Evolutionary conservation across 2,329 filamentous ascomycete genomes (phyloP).

Genomic region (Spiromastix sp.): DNA sequence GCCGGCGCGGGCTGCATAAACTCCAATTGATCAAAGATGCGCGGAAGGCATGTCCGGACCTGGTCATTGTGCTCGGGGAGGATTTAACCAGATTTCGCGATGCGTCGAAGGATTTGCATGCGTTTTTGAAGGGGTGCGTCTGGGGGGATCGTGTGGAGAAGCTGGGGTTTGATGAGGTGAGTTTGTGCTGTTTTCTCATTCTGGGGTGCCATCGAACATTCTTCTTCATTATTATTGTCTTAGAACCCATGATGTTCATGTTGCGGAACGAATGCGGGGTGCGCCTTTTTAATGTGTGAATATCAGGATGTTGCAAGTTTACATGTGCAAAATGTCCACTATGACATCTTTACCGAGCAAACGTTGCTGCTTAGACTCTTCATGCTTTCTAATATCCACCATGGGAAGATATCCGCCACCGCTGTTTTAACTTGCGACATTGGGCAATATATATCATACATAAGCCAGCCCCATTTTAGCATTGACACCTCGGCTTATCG

Average conservation of each 20-base stretch:
- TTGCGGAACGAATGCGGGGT: too few species aligned
- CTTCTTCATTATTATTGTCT: conserved; percentile 4
- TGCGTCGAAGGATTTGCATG: conserved; percentile 70
- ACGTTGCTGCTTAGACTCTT: too few species aligned
- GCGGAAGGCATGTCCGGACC: conserved; percentile 66
- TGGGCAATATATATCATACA: too few species aligned
- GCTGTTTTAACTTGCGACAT: too few species aligned
- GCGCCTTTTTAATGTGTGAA: too few species aligned
- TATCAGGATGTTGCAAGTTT: too few species aligned
- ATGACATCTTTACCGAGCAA: too few species aligned
- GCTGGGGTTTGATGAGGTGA: conserved; percentile 82
- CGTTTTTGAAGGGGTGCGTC: conserved; percentile 59
- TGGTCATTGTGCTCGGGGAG: conserved; percentile 78
- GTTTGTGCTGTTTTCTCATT: conserved; percentile 14
- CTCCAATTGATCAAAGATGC: conserved; percentile 79
- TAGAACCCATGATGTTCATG: not conserved
- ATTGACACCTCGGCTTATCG: not conserved
- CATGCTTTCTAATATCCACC: too few species aligned
- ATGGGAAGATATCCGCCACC: too few species aligned
- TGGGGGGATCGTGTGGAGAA: conserved; percentile 73
- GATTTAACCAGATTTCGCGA: conserved; percentile 77
- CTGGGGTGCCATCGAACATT: too few species aligned
- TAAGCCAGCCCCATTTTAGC: too few species aligned
- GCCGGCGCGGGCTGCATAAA: conserved; percentile 57
- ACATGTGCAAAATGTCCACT: too few species aligned